Percentiles rank a stretch among this genome's conserved stretches.
Conservation (phyloP, 129 eudicot species). For the Deinandra increscens region DNA sequence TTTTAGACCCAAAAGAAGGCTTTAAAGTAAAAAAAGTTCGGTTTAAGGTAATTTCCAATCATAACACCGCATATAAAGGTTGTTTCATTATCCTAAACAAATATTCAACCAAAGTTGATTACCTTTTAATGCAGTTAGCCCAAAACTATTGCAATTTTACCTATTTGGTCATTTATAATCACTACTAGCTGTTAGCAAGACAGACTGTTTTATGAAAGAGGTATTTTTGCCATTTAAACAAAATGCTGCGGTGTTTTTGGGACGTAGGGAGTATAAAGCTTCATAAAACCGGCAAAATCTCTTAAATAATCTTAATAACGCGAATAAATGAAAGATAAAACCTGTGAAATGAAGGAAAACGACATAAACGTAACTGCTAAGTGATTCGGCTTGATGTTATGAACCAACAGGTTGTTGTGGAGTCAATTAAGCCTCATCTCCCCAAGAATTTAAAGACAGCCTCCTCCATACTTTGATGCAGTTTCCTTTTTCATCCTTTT, state of each 20-base stretch:
- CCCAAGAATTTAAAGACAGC: conserved; percentile 47
- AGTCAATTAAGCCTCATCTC: conserved; percentile 84
- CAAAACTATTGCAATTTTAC: neutral
- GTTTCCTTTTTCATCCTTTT: conserved; percentile 5
- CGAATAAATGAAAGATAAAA: neutral
- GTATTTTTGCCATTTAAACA: too few relatives aligned
- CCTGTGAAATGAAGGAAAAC: neutral
- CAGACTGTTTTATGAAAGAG: neutral
- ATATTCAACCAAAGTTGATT: neutral
- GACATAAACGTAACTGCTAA: neutral
- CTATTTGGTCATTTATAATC: neutral
- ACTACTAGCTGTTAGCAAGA: neutral
- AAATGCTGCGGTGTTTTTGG: too few relatives aligned
- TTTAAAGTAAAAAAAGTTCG: neutral
- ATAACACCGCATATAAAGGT: too few relatives aligned
- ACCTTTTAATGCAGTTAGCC: neutral
- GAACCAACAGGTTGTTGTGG: conserved; percentile 76
- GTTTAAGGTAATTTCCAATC: too few relatives aligned
- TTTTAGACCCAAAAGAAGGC: neutral
- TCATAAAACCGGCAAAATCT: neutral
- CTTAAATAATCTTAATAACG: neutral
- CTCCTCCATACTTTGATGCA: conserved; percentile 15
- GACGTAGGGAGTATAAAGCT: neutral
- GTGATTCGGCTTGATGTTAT: conserved; percentile 6
- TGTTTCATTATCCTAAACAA: neutral